Base-by-base conservation (phyloP, 2,329 filamentous ascomycete genomes). In the Corinectria fuckeliana region DNA sequence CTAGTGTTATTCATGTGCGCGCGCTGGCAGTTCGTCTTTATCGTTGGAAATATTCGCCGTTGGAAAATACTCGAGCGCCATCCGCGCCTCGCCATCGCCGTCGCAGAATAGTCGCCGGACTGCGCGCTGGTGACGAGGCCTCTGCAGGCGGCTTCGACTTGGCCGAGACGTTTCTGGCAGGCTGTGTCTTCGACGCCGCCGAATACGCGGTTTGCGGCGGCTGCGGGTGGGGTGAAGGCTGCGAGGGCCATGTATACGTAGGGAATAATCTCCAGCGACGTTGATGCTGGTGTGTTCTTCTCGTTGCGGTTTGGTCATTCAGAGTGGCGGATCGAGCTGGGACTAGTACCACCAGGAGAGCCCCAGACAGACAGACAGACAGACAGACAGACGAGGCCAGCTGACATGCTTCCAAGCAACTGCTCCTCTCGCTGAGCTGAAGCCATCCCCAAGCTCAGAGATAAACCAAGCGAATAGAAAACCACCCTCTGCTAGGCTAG, bases 71-170 rank as follows among this genome's bases (percentile, higher is more conserved):
- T 26, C 32, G 10, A 58, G 28, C 23, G 16, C 23, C 7, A 38
- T 39, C 48, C 47, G 52, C 5, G 48, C 48, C 6, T 44, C 28
- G 23, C 55, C 48, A 4, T 58, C 38, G 16, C 42, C 48, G 13
- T 39, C 55, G 30, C 55, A 58, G 48, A 58, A 58, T 48, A 52
- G 55, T 58, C 48, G 30, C 52, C 52, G 48, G 52, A 58, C 39
- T 58, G 55, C 26, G 44, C 39, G 23, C 55, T 58, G 38, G 55
- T 13, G 30, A 39, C 44, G n/a, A 48, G 48, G 25, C 48, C 48
- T 13, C 25, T 39, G 47, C 48, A 58, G n/a, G 18, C 21, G 18
- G 38, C 18, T 36, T 58, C 55, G n/a, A 58, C 55, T 11, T 39
- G 28, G 9, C 11, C 36, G 28, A 58, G 47, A 11, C 55, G 52